These are phyloP conservation scores for Carex parvula DNA, from an alignment of 176 grass and related monocot species.

Conservation along the genomic window DNA sequence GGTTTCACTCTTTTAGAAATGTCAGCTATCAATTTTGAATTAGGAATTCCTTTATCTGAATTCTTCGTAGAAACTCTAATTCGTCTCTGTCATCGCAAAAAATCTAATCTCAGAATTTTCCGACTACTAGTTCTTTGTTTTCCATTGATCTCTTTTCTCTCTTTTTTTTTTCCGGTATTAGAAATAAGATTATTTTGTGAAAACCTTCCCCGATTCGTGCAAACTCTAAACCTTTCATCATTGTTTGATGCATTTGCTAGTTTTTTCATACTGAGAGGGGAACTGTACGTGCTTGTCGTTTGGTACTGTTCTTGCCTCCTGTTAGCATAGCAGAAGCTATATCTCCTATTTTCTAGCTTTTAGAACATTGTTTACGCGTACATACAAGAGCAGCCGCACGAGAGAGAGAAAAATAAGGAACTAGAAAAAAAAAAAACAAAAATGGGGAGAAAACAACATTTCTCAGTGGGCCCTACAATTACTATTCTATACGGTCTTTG, in stretches of 20 bases:
- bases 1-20: background rate
- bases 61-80: background rate
- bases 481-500: background rate
- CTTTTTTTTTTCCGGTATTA: background rate
- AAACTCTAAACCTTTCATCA: background rate
- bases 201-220: background rate
- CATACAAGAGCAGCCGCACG: slow-evolving; percentile 14
- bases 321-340: slow-evolving; percentile 18
- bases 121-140: background rate
- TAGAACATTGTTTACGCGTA: background rate
- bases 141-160: background rate
- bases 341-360: background rate
- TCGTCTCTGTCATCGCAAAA: background rate
- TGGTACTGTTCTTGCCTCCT: slow-evolving; percentile 23
- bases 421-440: background rate
- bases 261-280: slow-evolving; percentile 6
- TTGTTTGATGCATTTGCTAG: background rate
- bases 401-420: background rate
- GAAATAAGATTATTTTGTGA: background rate
- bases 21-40: background rate
- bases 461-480: background rate
- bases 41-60: background rate
- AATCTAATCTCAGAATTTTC: background rate
- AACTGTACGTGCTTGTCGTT: slow-evolving; percentile 5
- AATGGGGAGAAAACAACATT: background rate